Base-by-base conservation (phyloP, 164 flowering plant genomes). In the Paratinospora sagittata region DNA sequence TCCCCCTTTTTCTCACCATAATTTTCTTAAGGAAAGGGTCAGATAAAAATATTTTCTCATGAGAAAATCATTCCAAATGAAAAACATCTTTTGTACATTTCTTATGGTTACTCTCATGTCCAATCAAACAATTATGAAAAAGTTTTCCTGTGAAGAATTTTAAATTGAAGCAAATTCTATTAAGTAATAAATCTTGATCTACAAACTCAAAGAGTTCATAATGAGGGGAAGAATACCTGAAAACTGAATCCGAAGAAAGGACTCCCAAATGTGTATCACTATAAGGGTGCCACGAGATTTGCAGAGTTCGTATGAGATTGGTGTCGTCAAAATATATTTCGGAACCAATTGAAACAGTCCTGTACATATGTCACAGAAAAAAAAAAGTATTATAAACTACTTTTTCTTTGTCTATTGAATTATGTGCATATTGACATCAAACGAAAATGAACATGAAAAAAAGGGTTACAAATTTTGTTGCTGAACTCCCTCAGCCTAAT, bases 201-300 rank as follows among this genome's bases (percentile, higher is more conserved):
- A 19, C 60, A 2, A 52, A n/a, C 60, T 17, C 17, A n/a, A 52
- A n/a, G 8, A n/a, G 14, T 52, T 7, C 8, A 19, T 52, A 16
- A 52, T 6, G 21, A 52, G 60, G 7, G 24, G 0, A 27, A 12
- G 55, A 13, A 27, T 81, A 93, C 98, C 98, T 90, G 87, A 94
- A 92, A 77, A 94, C 91, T 60, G 93, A 88, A 84, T 94, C 98
- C 52, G 95, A 90, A 68, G 98, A 90, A 70, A 92, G 92, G 63
- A 94, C 71, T 61, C 95, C 98, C 60, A 94, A 36, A 81, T 94
- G 97, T 34, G 85, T 85, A 71, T 90, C 89, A 74, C 95, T 86
- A 62, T 75, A 79, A 70, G 98, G 97, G 77, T 93, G 97, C 98
- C 96, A 91, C 60, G 72, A 79, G 70, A 72, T 81, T 83, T 88